phyloP scores from a whole-genome alignment of 2,329 filamentous ascomycete genomes.

The Dactylellina leptospora region DNA sequence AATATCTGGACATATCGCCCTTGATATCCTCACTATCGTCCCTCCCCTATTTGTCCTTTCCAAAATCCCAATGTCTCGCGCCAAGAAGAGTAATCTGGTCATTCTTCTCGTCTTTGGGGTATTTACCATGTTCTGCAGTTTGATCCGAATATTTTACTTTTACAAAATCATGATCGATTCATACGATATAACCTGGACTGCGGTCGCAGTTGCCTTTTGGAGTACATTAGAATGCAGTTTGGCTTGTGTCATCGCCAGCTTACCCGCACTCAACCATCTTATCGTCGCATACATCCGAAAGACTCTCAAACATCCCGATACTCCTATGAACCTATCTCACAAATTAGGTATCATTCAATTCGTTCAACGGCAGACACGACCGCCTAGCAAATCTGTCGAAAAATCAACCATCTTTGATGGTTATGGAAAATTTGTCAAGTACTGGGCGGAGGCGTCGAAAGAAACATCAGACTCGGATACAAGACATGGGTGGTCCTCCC shows the following conservation, averaged over 20 bases:
- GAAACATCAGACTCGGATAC: neutral
- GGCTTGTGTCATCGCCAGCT: conserved; percentile 32
- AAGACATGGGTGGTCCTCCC: neutral
- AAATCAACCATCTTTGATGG: conserved; percentile 10
- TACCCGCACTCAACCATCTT: conserved; percentile 40
- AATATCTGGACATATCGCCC: conserved; percentile 27
- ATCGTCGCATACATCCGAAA: conserved; percentile 18
- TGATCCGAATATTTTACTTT: conserved; percentile 27
- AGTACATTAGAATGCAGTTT: conserved; percentile 27
- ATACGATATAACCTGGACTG: conserved; percentile 43
- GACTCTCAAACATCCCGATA: neutral
- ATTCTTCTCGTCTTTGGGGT: conserved; percentile 26
- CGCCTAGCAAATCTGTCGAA: neutral
- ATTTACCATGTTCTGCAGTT: conserved; percentile 27
- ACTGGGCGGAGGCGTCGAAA: conserved; percentile 2
- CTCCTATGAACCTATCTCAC: neutral
- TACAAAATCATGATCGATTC: conserved; percentile 23
- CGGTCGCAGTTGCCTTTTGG: conserved; percentile 29
- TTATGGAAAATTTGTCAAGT: conserved; percentile 12
- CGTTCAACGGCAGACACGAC: neutral
- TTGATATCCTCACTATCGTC: conserved; percentile 38
- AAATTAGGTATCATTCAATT: conserved; percentile 1
- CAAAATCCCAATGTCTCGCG: conserved; percentile 18
- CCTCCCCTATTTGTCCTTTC: conserved; percentile 33
- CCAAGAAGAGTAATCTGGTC: conserved; percentile 31